A percentile compares a stretch with the other conserved stretches of the same genome.
Conservation (phyloP, 805 yeast species). For the Yarrowia divulgata region DNA sequence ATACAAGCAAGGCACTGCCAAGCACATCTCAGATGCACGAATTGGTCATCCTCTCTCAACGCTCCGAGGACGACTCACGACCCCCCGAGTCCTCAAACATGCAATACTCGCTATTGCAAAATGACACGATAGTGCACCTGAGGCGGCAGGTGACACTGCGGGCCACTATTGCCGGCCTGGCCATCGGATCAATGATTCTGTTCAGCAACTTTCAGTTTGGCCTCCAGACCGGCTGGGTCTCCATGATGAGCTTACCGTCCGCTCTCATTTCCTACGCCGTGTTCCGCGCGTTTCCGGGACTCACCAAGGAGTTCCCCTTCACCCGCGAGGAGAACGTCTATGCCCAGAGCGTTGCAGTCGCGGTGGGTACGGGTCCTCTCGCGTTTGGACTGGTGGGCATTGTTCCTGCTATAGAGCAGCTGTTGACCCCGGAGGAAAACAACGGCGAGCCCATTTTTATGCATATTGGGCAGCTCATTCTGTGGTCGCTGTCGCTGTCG, state of each 20-base stretch:
- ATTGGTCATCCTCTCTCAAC: conserved; percentile 28
- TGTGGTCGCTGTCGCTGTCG: conserved; percentile 89
- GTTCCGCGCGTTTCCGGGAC: conserved; percentile 63
- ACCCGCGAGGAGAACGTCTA: conserved; percentile 95
- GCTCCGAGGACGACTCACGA: conserved; percentile 7
- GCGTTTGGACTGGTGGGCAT: conserved; percentile 96
- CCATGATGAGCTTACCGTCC: conserved; percentile 97
- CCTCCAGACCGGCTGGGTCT: conserved; percentile 97
- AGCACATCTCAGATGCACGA: conserved; percentile 30
- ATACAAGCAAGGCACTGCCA: conserved; percentile 27
- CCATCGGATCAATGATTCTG: conserved; percentile 86
- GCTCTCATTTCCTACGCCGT: conserved; percentile 86
- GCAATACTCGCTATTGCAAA: conserved; percentile 21
- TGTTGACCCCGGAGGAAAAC: conserved; percentile 72
- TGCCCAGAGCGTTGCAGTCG: conserved; percentile 91
- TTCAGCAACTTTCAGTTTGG: conserved; percentile 96
- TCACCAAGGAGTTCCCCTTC: conserved; percentile 53
- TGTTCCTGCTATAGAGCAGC: conserved; percentile 92
- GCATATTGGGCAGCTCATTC: conserved; percentile 60
- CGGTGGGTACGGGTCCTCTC: conserved; percentile 96
- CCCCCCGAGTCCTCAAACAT: conserved; percentile 2
- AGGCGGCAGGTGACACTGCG: conserved; percentile 62
- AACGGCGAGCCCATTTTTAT: conserved; percentile 50
- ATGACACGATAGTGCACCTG: conserved; percentile 31
- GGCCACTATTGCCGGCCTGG: conserved; percentile 75